Conservation (phyloP, 1,284 basidiomycete species). For the Golubevia pallescens region DNA sequence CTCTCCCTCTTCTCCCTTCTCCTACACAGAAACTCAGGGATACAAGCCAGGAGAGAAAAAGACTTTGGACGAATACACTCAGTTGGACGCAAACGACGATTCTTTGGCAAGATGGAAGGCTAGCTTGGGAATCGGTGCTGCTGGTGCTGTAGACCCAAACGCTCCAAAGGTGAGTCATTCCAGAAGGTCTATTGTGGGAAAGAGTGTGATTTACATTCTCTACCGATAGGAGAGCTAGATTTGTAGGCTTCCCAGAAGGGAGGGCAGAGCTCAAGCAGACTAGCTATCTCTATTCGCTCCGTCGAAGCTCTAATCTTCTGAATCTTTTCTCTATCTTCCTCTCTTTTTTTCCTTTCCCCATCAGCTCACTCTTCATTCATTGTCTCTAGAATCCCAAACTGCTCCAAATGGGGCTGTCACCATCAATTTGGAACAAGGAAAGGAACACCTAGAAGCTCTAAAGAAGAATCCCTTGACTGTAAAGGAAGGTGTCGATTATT, state of each 20-base stretch:
- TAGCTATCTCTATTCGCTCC: too few species aligned
- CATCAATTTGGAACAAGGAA: conserved; percentile 44
- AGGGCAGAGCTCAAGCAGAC: too few species aligned
- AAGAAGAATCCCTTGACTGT: conserved; percentile 53
- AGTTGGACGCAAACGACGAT: conserved; percentile 59
- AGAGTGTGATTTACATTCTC: too few species aligned
- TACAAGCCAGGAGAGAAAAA: conserved; percentile 62
- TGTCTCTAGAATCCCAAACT: conserved; percentile 38
- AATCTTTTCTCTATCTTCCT: too few species aligned
- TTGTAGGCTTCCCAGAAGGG: too few species aligned
- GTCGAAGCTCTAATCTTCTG: too few species aligned
- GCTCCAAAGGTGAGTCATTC: conserved; percentile 40
- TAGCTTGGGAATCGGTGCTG: conserved; percentile 45
- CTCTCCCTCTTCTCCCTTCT: conserved; percentile 7
- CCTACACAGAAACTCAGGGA: conserved; percentile 51
- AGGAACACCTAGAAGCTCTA: conserved; percentile 41
- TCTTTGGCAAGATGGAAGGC: conserved; percentile 60
- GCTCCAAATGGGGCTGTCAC: conserved; percentile 37
- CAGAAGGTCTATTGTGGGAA: too few species aligned
- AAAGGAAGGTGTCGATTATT: conserved; percentile 61
- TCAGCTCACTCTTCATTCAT: conserved; percentile 48
- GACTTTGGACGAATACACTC: conserved; percentile 52
- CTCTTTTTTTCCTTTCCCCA: neutral
- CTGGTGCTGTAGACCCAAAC: conserved; percentile 28
- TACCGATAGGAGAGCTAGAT: too few species aligned